Conservation (phyloP, 2,329 filamentous ascomycete species). For the Leptographium procerum region DNA sequence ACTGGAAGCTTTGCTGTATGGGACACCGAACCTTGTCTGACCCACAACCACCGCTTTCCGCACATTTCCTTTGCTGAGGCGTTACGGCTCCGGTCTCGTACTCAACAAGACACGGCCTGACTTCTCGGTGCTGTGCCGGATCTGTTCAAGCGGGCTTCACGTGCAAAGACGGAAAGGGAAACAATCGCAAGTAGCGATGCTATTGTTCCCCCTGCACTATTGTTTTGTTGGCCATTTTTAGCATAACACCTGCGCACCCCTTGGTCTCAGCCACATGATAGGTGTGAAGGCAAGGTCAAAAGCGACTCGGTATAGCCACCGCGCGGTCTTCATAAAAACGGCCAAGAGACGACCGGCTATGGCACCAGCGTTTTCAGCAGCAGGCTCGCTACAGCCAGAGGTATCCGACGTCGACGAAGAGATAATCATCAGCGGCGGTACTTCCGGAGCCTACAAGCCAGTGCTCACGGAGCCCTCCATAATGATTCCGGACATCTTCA, state of each 20-base stretch:
- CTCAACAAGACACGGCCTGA: not conserved
- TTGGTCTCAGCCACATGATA: conserved; percentile 6
- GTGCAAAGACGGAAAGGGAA: not conserved
- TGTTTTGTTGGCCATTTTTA: not conserved
- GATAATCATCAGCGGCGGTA: conserved; percentile 9
- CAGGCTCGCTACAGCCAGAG: not conserved
- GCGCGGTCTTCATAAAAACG: conserved; percentile 14
- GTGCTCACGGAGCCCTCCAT: conserved; percentile 5
- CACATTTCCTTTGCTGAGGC: not conserved
- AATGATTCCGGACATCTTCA: conserved; percentile 46
- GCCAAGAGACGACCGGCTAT: conserved; percentile 9
- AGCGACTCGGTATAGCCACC: conserved; percentile 10
- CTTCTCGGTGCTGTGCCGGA: not conserved
- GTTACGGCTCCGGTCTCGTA: not conserved
- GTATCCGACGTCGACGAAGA: conserved; percentile 15
- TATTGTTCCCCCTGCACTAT: conserved; percentile 7
- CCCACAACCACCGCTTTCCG: not conserved
- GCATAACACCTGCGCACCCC: not conserved
- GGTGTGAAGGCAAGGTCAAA: conserved; percentile 4
- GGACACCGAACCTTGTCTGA: not conserved
- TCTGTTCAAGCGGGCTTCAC: not conserved
- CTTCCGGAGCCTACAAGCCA: not conserved
- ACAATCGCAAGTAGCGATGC: conserved; percentile 11
- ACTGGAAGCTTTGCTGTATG: not conserved
- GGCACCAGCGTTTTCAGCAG: not conserved